phyloP scores from a whole-genome alignment of 331 rosid genomes.

The Cydonia oblonga region DNA sequence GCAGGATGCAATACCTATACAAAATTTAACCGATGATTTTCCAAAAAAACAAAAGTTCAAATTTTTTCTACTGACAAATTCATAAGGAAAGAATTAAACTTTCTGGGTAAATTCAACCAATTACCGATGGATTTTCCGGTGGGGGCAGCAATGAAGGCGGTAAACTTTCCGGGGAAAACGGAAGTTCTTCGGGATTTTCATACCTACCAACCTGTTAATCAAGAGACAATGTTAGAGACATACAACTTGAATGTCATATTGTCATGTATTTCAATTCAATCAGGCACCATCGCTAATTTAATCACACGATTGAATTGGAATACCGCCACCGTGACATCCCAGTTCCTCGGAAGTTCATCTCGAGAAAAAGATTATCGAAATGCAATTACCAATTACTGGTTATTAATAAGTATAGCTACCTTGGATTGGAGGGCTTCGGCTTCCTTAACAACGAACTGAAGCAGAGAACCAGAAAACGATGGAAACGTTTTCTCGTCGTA shows the following conservation, averaged over 20 bases:
- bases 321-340: neutral
- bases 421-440: constrained; percentile 58
- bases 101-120: neutral
- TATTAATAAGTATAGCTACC: constrained; percentile 22
- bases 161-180: constrained; percentile 57
- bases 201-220: constrained; percentile 64
- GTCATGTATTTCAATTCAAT: too few relatives aligned
- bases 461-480: constrained; percentile 37
- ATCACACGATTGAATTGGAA: too few relatives aligned
- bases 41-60: too few relatives aligned
- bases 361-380: neutral
- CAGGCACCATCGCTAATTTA: too few relatives aligned
- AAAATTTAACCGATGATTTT: neutral
- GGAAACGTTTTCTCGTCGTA: constrained; percentile 21
- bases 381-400: neutral
- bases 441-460: constrained; percentile 36
- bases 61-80: too few relatives aligned
- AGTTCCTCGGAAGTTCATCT: neutral
- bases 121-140: constrained; percentile 35
- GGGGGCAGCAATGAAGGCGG: constrained; percentile 38
- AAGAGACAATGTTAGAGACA: neutral
- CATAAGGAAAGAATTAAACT: neutral
- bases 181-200: constrained; percentile 63
- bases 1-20: constrained; percentile 59
- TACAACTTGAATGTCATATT: too few relatives aligned